phyloP scores from a whole-genome alignment of 2,329 filamentous ascomycete genomes.

The Aureobasidium pullulans region DNA sequence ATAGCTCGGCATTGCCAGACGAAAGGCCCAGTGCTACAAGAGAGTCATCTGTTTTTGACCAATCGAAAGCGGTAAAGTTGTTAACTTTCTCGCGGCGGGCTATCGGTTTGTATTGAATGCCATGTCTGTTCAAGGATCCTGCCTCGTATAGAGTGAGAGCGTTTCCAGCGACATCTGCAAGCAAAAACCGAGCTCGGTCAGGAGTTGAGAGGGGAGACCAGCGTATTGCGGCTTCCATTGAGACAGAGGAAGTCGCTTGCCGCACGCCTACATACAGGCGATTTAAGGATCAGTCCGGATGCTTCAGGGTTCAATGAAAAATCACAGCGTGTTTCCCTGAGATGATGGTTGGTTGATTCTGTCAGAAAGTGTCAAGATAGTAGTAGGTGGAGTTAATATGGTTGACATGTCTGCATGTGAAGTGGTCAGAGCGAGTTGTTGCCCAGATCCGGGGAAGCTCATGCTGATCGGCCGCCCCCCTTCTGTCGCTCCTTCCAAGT shows the following conservation, averaged over 20 bases:
- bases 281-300: too few species aligned
- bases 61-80: slow-evolving; percentile 58
- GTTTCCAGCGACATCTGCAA: slow-evolving; percentile 54
- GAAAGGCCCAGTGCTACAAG: slow-evolving; percentile 69
- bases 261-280: not conserved
- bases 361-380: too few species aligned
- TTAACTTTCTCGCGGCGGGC: slow-evolving; percentile 46
- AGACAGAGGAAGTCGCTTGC: not conserved
- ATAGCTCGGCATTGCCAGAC: slow-evolving; percentile 65
- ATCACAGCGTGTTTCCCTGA: too few species aligned
- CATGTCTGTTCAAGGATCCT: slow-evolving; percentile 27
- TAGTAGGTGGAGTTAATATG: too few species aligned
- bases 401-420: not conserved
- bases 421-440: not conserved
- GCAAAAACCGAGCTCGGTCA: slow-evolving; percentile 49
- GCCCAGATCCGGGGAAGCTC: not conserved
- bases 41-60: slow-evolving; percentile 54
- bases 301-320: too few species aligned
- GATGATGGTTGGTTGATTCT: too few species aligned
- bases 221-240: slow-evolving; percentile 55
- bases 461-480: not conserved
- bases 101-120: slow-evolving; percentile 46
- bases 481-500: too few species aligned
- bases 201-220: slow-evolving; percentile 54
- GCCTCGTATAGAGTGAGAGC: slow-evolving; percentile 52